These are phyloP conservation scores for Penicillium olsonii DNA, from an alignment of 2,329 filamentous ascomycete species.

Conservation along the genomic window DNA sequence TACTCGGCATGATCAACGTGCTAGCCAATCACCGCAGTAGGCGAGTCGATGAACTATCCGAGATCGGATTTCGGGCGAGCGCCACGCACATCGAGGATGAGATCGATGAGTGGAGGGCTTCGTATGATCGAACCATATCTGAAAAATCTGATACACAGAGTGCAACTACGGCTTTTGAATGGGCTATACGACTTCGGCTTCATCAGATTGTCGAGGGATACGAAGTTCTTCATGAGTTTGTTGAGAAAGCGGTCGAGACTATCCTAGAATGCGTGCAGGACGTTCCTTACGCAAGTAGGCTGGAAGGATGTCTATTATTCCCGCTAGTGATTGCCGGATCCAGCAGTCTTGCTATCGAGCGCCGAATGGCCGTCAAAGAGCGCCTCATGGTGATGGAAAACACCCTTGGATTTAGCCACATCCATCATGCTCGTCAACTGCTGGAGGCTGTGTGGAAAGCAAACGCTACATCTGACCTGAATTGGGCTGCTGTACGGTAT, in stretches of 20 bases:
- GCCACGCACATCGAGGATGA: slow-evolving; percentile 36
- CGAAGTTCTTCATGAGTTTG: slow-evolving; percentile 36
- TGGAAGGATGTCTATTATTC: slow-evolving; percentile 46
- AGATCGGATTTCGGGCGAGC: slow-evolving; percentile 34
- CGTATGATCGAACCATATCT: too few species aligned
- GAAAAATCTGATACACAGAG: slow-evolving; percentile 29
- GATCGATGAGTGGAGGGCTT: slow-evolving; percentile 40
- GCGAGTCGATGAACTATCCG: slow-evolving; percentile 30
- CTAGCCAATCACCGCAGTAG: slow-evolving; percentile 31
- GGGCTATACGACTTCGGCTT: slow-evolving; percentile 45
- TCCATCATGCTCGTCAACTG: slow-evolving; percentile 43
- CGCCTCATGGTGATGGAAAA: slow-evolving; percentile 48
- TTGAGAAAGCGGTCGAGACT: slow-evolving; percentile 33
- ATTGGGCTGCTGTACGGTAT: slow-evolving; percentile 34
- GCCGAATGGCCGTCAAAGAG: slow-evolving; percentile 42
- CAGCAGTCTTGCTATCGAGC: slow-evolving; percentile 39
- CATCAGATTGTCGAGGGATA: slow-evolving; percentile 50
- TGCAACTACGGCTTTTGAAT: slow-evolving; percentile 44
- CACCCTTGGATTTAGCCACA: slow-evolving; percentile 47
- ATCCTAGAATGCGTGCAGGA: slow-evolving; percentile 42
- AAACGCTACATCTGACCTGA: slow-evolving; percentile 18
- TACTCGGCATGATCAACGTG: slow-evolving; percentile 30
- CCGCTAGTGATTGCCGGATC: slow-evolving; percentile 48
- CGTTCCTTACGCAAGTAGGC: slow-evolving; percentile 45
- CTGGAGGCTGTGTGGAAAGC: slow-evolving; percentile 44